phyloP scores from a whole-genome alignment of 495 filamentous ascomycete genomes.

The Cercophora samala region DNA sequence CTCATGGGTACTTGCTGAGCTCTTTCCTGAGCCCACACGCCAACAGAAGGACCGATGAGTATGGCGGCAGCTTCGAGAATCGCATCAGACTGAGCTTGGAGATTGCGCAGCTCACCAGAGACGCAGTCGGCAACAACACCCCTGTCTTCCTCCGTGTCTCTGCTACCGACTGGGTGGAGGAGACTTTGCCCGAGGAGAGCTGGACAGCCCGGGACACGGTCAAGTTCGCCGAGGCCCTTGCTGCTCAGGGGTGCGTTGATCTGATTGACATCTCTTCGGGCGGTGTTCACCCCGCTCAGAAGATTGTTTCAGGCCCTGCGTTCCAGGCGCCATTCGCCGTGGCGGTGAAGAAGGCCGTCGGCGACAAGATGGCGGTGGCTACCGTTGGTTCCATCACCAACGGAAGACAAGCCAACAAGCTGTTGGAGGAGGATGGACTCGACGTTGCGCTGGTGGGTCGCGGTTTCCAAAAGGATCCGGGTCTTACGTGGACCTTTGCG shows the following conservation, averaged over 20 bases:
- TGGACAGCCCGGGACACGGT: conserved; percentile 38
- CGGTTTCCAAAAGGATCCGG: conserved; percentile 67
- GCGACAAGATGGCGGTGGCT: conserved; percentile 53
- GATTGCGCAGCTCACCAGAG: conserved; percentile 47
- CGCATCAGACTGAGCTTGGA: conserved; percentile 56
- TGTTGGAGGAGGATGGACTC: conserved; percentile 44
- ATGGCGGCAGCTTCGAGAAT: conserved; percentile 65
- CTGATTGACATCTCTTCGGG: conserved; percentile 62
- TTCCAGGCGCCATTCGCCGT: conserved; percentile 59
- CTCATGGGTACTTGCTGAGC: conserved; percentile 59
- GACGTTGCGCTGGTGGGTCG: conserved; percentile 61
- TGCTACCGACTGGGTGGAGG: conserved; percentile 63
- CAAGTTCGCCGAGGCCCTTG: conserved; percentile 36
- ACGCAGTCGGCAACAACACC: conserved; percentile 51
- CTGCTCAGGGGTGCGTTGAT: conserved; percentile 58
- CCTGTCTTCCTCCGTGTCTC: conserved; percentile 63
- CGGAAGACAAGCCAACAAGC: conserved; percentile 52
- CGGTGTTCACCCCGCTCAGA: conserved; percentile 56
- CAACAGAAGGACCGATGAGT: conserved; percentile 62
- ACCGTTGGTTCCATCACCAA: conserved; percentile 61
- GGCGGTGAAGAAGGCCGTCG: conserved; percentile 59
- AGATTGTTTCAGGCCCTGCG: conserved; percentile 52
- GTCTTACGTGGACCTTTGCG: conserved; percentile 56
- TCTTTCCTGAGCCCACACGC: conserved; percentile 45
- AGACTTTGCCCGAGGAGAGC: conserved; percentile 40